Evolutionary conservation across 805 yeast species (phyloP).

Genomic region (Starmerella stigmatis): DNA sequence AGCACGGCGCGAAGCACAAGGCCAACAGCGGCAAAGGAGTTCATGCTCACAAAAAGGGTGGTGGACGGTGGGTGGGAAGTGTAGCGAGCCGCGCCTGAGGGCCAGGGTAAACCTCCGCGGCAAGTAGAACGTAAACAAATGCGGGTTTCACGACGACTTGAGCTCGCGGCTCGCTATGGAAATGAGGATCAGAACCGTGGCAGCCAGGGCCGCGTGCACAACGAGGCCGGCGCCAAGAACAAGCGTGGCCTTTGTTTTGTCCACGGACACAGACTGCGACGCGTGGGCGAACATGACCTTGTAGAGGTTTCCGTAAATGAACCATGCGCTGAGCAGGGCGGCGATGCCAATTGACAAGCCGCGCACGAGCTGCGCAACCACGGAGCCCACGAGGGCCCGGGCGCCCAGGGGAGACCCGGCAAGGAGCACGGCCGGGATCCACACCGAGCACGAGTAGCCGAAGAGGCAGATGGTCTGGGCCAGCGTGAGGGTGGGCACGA

Average conservation of each 20-base stretch:
- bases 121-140: neutral
- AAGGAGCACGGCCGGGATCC: conserved; percentile 73
- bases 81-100: neutral
- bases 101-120: neutral
- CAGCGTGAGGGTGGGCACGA: conserved; percentile 37
- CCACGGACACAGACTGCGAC: conserved; percentile 18
- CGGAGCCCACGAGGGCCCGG: conserved; percentile 37
- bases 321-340: conserved; percentile 37
- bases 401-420: conserved; percentile 49
- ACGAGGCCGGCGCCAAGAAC: conserved; percentile 19
- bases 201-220: conserved; percentile 34
- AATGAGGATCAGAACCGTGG: conserved; percentile 10
- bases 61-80: neutral
- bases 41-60: neutral
- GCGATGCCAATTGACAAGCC: conserved; percentile 56
- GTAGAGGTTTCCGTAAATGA: conserved; percentile 28
- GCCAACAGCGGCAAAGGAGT: neutral
- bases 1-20: neutral
- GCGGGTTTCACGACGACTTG: neutral
- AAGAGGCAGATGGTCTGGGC: conserved; percentile 60
- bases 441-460: conserved; percentile 72
- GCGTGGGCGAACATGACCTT: conserved; percentile 28
- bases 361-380: conserved; percentile 39
- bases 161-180: conserved; percentile 13
- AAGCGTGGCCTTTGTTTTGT: conserved; percentile 16